A percentile compares a stretch with the other conserved stretches of the same genome.
Evolutionary conservation across 106 monocot species (phyloP).

Genomic region (Iris macrosiphon): DNA sequence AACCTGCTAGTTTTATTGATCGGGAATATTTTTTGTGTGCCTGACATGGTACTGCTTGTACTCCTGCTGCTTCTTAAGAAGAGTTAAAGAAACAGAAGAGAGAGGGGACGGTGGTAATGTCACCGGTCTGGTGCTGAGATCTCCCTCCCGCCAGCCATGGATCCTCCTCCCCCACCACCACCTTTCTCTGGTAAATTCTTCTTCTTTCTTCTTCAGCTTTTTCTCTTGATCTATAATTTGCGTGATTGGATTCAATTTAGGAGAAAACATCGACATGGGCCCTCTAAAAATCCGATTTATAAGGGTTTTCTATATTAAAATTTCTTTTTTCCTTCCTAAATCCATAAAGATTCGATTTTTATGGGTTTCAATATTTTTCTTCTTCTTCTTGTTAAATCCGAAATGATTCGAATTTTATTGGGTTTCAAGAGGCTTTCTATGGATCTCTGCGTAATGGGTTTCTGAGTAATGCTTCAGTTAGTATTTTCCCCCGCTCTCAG

Average conservation of each 20-base stretch:
- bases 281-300: background rate
- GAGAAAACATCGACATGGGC: background rate
- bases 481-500: too few species aligned
- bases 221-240: slow-evolving; percentile 1
- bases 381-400: background rate
- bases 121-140: slow-evolving; percentile 6
- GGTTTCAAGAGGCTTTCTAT: background rate
- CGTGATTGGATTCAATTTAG: background rate
- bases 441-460: background rate
- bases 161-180: slow-evolving; percentile 4
- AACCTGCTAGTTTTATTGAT: too few species aligned
- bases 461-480: background rate
- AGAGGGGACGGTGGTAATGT: slow-evolving; percentile 3
- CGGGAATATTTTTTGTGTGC: too few species aligned
- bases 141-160: slow-evolving; percentile 9
- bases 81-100: too few species aligned
- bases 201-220: too few species aligned
- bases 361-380: background rate
- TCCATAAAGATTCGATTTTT: too few species aligned
- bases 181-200: too few species aligned
- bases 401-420: background rate
- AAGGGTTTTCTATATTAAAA: too few species aligned
- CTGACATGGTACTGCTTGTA: too few species aligned
- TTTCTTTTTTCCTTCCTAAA: too few species aligned
- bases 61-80: too few species aligned